Evolutionary conservation across 2,329 filamentous ascomycete species (phyloP).

Genomic region (Raffaelea albimanens): DNA sequence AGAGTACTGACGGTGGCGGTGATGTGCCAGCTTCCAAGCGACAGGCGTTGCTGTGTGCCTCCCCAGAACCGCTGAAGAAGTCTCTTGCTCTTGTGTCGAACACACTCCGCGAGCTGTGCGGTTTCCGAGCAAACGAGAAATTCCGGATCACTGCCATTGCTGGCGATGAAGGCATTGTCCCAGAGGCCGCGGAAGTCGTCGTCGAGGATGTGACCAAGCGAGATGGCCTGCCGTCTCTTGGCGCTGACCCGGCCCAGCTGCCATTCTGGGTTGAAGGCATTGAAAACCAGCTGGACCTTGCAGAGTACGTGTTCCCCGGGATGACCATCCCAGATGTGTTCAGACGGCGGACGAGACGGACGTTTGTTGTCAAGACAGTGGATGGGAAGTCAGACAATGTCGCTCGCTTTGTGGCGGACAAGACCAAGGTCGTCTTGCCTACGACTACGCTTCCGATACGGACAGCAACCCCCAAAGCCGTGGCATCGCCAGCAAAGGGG

Average conservation of each 20-base stretch:
- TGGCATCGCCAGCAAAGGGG: no score
- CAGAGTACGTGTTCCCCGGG: slow-evolving; percentile 61
- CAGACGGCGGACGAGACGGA: slow-evolving; percentile 45
- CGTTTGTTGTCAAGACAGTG: slow-evolving; percentile 51
- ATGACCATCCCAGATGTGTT: slow-evolving; percentile 59
- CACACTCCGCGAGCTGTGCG: slow-evolving; percentile 61
- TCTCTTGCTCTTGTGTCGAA: slow-evolving; percentile 52
- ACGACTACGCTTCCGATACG: slow-evolving; percentile 15
- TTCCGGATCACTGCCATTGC: slow-evolving; percentile 41
- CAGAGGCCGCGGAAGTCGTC: slow-evolving; percentile 47
- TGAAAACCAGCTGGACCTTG: slow-evolving; percentile 23
- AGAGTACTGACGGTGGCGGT: no score
- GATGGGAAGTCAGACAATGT: slow-evolving; percentile 35
- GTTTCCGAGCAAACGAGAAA: slow-evolving; percentile 62
- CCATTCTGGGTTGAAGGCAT: slow-evolving; percentile 27
- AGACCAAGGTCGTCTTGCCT: slow-evolving; percentile 26
- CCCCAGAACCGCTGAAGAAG: slow-evolving; percentile 15
- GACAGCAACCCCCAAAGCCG: no score
- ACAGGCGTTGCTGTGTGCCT: slow-evolving; percentile 10
- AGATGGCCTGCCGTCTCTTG: slow-evolving; percentile 14
- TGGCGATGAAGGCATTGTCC: slow-evolving; percentile 36
- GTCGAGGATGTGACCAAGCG: slow-evolving; percentile 48
- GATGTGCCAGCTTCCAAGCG: no score
- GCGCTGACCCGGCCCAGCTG: slow-evolving; percentile 18
- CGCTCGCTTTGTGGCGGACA: slow-evolving; percentile 29